A percentile compares a stretch with the other conserved stretches of the same genome.
Evolutionary conservation across 2,329 filamentous ascomycete species (phyloP).

Genomic region (Trichoderma guizhouense): DNA sequence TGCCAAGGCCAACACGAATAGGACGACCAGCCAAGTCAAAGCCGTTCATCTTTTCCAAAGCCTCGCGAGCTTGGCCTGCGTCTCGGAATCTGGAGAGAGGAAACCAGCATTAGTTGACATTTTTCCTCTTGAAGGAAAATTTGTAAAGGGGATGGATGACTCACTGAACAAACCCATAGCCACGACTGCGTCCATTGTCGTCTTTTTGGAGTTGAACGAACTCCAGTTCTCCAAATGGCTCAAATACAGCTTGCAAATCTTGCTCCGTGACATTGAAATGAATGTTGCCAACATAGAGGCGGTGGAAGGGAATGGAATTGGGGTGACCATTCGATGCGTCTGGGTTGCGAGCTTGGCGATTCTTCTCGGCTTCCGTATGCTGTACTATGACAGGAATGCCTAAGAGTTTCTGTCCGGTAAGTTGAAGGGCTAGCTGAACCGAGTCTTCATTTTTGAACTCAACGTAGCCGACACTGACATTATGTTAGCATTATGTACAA

Average conservation of each 20-base stretch:
- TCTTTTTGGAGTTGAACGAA: slow-evolving; percentile 98
- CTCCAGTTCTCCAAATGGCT: slow-evolving; percentile 95
- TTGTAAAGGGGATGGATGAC: slow-evolving; percentile 37
- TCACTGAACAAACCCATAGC: slow-evolving; percentile 98
- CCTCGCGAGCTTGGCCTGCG: slow-evolving; percentile 85
- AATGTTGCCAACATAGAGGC: slow-evolving; percentile 97
- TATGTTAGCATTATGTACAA: slow-evolving; percentile 34
- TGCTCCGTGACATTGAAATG: slow-evolving; percentile 98
- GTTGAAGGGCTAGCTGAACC: slow-evolving; percentile 87
- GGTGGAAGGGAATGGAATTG: slow-evolving; percentile 90
- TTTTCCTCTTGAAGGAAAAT: background rate
- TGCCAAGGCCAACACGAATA: slow-evolving; percentile 97
- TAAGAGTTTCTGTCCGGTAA: slow-evolving; percentile 97
- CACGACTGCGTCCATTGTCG: slow-evolving; percentile 82
- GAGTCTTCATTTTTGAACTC: slow-evolving; percentile 97
- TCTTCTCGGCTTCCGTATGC: slow-evolving; percentile 98
- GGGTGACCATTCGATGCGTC: slow-evolving; percentile 66
- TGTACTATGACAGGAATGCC: slow-evolving; percentile 98
- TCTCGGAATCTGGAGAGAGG: slow-evolving; percentile 70
- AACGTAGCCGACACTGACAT: slow-evolving; percentile 87
- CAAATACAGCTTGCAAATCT: slow-evolving; percentile 93
- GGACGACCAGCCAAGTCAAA: slow-evolving; percentile 96
- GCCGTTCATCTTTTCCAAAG: slow-evolving; percentile 98
- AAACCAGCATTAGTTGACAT: slow-evolving; percentile 32
- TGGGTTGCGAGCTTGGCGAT: slow-evolving; percentile 85